Evolutionary conservation across 2,329 filamentous ascomycete genomes (phyloP).

Genomic region (Plectosphaerella cucumerina): DNA sequence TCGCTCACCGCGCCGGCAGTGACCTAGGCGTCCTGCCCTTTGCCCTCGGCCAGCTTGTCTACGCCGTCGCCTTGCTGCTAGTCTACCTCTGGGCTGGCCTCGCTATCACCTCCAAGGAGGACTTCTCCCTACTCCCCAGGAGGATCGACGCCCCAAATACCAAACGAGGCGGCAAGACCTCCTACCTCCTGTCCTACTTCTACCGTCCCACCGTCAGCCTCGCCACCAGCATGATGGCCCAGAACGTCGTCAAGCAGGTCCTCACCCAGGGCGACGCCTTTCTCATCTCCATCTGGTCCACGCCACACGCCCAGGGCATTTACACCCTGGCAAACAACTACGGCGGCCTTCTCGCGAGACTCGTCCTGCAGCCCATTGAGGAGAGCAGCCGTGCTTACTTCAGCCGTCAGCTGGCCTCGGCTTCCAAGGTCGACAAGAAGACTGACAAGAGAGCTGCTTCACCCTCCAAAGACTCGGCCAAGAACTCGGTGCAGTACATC

Average conservation of each 20-base stretch:
- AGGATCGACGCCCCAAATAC: slow-evolving; percentile 20
- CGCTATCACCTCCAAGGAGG: slow-evolving; percentile 47
- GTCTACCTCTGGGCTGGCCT: slow-evolving; percentile 67
- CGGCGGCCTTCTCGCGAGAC: slow-evolving; percentile 79
- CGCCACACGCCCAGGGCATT: slow-evolving; percentile 76
- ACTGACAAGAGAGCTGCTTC: slow-evolving; percentile 1
- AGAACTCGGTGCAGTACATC: slow-evolving; percentile 48
- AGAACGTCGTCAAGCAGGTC: slow-evolving; percentile 86
- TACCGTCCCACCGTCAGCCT: slow-evolving; percentile 67
- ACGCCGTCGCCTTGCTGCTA: slow-evolving; percentile 62
- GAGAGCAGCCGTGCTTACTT: slow-evolving; percentile 91
- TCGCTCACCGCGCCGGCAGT: slow-evolving; percentile 45
- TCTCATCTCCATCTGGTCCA: slow-evolving; percentile 74
- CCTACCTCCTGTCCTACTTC: slow-evolving; percentile 59
- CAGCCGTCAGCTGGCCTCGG: slow-evolving; percentile 61
- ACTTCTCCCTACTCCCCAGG: slow-evolving; percentile 65
- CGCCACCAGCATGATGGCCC: slow-evolving; percentile 77
- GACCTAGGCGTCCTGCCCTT: slow-evolving; percentile 80
- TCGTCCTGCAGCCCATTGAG: slow-evolving; percentile 92
- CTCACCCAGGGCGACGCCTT: slow-evolving; percentile 93
- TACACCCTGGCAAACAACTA: slow-evolving; percentile 95
- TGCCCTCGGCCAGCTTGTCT: slow-evolving; percentile 78
- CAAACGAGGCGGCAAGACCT: slow-evolving; percentile 3
- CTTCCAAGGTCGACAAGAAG: slow-evolving; percentile 15
- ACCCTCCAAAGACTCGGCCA: slow-evolving; percentile 21